Conservation (phyloP, 768 basidiomycete species). For the Harrya chromipes region DNA sequence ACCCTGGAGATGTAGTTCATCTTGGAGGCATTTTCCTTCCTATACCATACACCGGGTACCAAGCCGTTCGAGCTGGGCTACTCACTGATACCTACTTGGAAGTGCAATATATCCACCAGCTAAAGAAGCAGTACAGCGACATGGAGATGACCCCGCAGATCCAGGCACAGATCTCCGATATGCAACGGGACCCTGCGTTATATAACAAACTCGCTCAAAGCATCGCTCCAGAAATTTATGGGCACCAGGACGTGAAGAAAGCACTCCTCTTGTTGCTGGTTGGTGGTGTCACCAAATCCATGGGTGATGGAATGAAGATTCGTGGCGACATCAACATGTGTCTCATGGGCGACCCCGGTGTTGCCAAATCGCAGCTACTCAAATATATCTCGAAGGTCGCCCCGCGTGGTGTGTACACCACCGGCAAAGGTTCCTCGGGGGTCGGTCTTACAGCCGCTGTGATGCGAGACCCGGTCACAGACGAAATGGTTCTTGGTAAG, state of each 20-base stretch:
- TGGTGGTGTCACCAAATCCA: conserved; percentile 92
- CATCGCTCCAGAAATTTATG: conserved; percentile 98
- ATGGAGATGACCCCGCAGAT: conserved; percentile 93
- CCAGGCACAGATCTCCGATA: conserved; percentile 58
- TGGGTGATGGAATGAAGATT: conserved; percentile 98
- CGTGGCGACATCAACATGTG: conserved; percentile 97
- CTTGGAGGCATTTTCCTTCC: conserved; percentile 97
- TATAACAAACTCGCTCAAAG: conserved; percentile 88
- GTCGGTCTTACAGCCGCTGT: conserved; percentile 99
- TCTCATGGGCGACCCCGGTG: conserved; percentile 99
- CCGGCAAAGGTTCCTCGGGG: conserved; percentile 96
- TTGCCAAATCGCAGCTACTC: conserved; percentile 93
- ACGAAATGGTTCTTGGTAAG: conserved; percentile 98
- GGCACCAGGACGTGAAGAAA: conserved; percentile 96
- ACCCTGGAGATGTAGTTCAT: conserved; percentile 94
- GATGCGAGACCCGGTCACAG: conserved; percentile 98
- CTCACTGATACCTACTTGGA: conserved; percentile 98
- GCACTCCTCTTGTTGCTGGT: conserved; percentile 89
- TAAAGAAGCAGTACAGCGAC: conserved; percentile 96
- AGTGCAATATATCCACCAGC: conserved; percentile 82
- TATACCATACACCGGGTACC: conserved; percentile 95
- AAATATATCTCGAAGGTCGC: conserved; percentile 99
- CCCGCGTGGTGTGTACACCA: conserved; percentile 96
- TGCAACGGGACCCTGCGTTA: conserved; percentile 72
- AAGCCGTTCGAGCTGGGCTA: conserved; percentile 93